Conservation (phyloP, 257 asterid genomes). For the Rubia yunnanensis region DNA sequence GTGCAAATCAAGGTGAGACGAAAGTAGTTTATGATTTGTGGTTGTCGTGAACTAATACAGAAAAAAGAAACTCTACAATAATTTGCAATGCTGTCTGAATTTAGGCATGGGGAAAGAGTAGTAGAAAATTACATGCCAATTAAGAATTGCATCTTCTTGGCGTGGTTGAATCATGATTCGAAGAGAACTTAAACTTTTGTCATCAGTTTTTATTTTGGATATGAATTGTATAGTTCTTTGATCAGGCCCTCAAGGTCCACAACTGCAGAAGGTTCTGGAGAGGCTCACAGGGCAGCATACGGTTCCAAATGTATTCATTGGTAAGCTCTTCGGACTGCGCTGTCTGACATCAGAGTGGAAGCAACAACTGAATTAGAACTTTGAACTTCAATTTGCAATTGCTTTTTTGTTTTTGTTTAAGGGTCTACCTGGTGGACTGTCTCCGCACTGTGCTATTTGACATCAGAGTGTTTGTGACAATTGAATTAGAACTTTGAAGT, state of each 20-base stretch:
- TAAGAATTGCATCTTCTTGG: neutral
- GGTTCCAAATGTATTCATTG: conserved; percentile 93
- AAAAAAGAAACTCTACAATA: neutral
- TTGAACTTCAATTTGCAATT: neutral
- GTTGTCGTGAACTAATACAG: neutral
- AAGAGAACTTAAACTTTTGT: neutral
- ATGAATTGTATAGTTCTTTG: neutral
- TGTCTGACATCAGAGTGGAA: neutral
- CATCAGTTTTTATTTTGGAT: neutral
- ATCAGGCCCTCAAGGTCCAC: conserved; percentile 77
- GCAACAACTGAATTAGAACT: neutral
- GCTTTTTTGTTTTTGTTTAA: neutral
- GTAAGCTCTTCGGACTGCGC: conserved; percentile 25
- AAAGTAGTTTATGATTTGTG: neutral
- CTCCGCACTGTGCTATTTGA: neutral
- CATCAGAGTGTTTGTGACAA: neutral
- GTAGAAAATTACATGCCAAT: neutral
- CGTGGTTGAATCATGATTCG: neutral
- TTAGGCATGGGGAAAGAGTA: neutral
- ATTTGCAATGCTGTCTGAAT: neutral
- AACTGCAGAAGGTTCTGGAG: conserved; percentile 68
- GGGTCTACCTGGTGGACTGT: neutral
- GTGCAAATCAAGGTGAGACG: neutral
- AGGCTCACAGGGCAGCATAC: conserved; percentile 84
- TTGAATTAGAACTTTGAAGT: neutral